Percentiles rank a stretch among this genome's conserved stretches.
Conservation (phyloP, 768 basidiomycete genomes). For the Phylloporus scabripes region DNA sequence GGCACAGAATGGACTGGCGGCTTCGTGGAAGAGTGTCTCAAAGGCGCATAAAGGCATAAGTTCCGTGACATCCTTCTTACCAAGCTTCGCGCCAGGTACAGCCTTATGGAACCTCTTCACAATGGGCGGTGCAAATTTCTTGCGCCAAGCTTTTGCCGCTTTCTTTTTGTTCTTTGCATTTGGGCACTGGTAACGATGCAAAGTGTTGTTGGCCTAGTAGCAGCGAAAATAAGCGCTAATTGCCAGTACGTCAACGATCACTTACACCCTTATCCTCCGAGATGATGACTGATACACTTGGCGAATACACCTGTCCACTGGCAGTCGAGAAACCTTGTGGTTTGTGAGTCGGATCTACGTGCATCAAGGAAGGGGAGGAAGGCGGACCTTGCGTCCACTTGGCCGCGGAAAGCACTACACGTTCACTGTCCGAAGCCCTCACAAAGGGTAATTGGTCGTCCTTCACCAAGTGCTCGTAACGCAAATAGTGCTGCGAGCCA, state of each 20-base stretch:
- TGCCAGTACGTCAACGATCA: not conserved
- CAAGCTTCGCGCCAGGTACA: slow-evolving; percentile 41
- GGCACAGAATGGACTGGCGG: slow-evolving; percentile 60
- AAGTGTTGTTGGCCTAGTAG: slow-evolving; percentile 54
- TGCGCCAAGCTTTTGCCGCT: slow-evolving; percentile 50
- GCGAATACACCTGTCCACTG: slow-evolving; percentile 40
- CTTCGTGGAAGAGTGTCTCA: slow-evolving; percentile 55
- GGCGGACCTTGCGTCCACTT: slow-evolving; percentile 63
- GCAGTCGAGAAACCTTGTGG: slow-evolving; percentile 55
- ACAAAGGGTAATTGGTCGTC: slow-evolving; percentile 47
- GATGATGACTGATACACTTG: slow-evolving; percentile 51
- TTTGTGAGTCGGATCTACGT: not conserved
- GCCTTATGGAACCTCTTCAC: slow-evolving; percentile 42
- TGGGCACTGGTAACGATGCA: slow-evolving; percentile 52
- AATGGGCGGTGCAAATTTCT: slow-evolving; percentile 50
- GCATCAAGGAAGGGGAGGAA: not conserved
- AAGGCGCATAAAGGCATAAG: slow-evolving; percentile 78
- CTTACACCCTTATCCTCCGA: slow-evolving; percentile 41
- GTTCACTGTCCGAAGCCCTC: slow-evolving; percentile 43
- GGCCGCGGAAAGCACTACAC: slow-evolving; percentile 61
- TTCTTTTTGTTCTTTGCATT: slow-evolving; percentile 41
- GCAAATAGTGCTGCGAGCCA: slow-evolving; percentile 45
- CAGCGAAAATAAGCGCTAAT: not conserved
- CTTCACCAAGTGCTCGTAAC: slow-evolving; percentile 49
- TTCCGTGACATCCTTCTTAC: slow-evolving; percentile 45